These are phyloP conservation scores for Exidia glandulosa DNA, from an alignment of 768 basidiomycete species.

Conservation along the genomic window DNA sequence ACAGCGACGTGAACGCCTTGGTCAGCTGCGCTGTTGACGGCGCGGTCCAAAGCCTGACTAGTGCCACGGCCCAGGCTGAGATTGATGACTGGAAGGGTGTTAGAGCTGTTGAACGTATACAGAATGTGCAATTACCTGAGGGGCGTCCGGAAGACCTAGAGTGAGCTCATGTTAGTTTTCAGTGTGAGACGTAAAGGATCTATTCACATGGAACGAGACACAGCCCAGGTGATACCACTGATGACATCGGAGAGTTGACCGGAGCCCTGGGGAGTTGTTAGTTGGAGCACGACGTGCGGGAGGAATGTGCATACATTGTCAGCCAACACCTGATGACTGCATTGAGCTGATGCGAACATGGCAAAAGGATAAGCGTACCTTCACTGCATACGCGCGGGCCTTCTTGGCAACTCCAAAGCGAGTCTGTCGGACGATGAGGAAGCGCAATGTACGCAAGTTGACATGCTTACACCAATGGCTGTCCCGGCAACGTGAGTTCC, in stretches of 20 bases:
- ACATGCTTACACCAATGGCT: not conserved
- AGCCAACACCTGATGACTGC: too few species aligned
- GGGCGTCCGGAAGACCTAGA: not conserved
- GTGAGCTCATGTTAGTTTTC: not conserved
- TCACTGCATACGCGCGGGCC: slow-evolving; percentile 7
- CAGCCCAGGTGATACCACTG: slow-evolving; percentile 9
- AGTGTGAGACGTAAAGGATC: not conserved
- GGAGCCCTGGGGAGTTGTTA: too few species aligned
- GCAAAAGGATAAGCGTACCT: slow-evolving; percentile 9
- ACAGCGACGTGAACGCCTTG: slow-evolving; percentile 7
- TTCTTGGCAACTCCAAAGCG: slow-evolving; percentile 7
- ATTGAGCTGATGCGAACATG: too few species aligned
- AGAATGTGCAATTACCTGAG: too few species aligned
- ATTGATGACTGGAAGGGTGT: slow-evolving; percentile 3
- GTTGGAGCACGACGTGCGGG: too few species aligned
- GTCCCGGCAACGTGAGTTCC: slow-evolving; percentile 7
- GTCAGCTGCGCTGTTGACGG: slow-evolving; percentile 1
- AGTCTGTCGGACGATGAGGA: slow-evolving; percentile 2
- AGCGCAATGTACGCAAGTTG: not conserved
- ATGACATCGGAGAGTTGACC: slow-evolving; percentile 6
- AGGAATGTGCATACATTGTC: too few species aligned
- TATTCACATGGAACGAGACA: not conserved
- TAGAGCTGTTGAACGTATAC: too few species aligned
- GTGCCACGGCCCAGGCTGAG: slow-evolving; percentile 8
- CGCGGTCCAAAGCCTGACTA: slow-evolving; percentile 4